These are phyloP conservation scores for Boletus vinaceobasis DNA, from an alignment of 768 basidiomycete genomes.

Conservation along the genomic window DNA sequence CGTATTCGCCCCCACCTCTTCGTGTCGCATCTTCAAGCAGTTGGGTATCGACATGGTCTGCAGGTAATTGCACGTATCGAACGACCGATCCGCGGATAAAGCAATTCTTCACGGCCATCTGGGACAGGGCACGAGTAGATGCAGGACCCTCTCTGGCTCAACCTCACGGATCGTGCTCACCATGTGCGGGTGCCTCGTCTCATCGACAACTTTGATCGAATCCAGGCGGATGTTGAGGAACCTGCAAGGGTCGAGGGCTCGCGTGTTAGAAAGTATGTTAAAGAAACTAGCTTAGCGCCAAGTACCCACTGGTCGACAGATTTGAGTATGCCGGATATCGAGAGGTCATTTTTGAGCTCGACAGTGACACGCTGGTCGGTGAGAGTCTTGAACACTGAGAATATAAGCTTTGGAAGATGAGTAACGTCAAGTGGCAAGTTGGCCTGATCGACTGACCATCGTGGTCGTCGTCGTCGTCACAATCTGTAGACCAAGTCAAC, in stretches of 20 bases:
- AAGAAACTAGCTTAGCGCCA: background rate
- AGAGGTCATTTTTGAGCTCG: conserved; percentile 98
- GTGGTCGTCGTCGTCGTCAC: conserved; percentile 3
- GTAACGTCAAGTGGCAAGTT: background rate
- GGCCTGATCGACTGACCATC: conserved; percentile 23
- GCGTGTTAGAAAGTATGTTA: background rate
- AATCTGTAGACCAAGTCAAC: background rate
- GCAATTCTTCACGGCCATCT: conserved; percentile 99
- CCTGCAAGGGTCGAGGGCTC: conserved; percentile 38
- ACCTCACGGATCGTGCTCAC: conserved; percentile 40
- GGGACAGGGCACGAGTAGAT: background rate
- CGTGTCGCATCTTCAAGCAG: conserved; percentile 94
- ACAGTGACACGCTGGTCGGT: conserved; percentile 97
- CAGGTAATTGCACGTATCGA: conserved; percentile 92
- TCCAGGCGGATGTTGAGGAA: conserved; percentile 96
- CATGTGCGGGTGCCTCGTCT: conserved; percentile 96
- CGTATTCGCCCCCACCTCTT: conserved; percentile 57
- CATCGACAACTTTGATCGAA: conserved; percentile 88
- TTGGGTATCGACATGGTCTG: conserved; percentile 92
- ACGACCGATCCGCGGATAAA: conserved; percentile 99
- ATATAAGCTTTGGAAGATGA: conserved; percentile 60
- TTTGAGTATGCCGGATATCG: conserved; percentile 92
- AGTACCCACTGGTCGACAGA: conserved; percentile 91
- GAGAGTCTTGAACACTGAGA: conserved; percentile 98
- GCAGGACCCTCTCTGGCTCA: background rate